Evolutionary conservation across 1,284 basidiomycete species (phyloP).

Genomic region (Microbotryomycetes sp.): DNA sequence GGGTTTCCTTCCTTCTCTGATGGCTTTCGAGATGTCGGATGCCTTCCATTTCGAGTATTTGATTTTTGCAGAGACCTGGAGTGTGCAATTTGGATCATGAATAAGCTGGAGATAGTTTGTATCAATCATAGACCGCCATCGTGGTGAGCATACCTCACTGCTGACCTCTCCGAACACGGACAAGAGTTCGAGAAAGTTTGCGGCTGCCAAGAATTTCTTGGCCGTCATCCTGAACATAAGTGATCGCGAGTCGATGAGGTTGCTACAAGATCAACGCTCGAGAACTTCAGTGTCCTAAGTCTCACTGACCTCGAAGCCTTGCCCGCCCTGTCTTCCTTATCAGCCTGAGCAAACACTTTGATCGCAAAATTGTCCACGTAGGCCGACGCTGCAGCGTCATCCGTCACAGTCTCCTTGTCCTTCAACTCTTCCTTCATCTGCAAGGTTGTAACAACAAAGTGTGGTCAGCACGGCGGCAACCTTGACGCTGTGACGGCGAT

Average conservation of each 20-base stretch:
- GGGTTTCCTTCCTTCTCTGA: constrained; percentile 74
- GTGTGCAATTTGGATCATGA: not conserved
- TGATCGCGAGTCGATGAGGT: not conserved
- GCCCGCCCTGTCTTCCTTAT: constrained; percentile 78
- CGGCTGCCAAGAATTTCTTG: constrained; percentile 78
- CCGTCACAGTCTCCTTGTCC: constrained; percentile 71
- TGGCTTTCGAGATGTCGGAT: constrained; percentile 76
- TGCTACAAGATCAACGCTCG: not conserved
- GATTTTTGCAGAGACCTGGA: constrained; percentile 66
- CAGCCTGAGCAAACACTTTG: constrained; percentile 78
- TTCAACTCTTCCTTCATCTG: constrained; percentile 68
- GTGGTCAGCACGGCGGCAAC: too few relatives aligned
- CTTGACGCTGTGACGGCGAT: too few relatives aligned
- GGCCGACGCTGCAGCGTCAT: constrained; percentile 72
- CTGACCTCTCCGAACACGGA: constrained; percentile 57
- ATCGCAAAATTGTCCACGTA: constrained; percentile 93
- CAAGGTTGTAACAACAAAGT: not conserved
- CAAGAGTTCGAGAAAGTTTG: constrained; percentile 78
- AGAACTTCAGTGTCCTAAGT: constrained; percentile 3
- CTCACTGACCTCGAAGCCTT: constrained; percentile 66
- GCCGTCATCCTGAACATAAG: constrained; percentile 59
- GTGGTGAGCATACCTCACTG: constrained; percentile 37
- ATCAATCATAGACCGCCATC: constrained; percentile 3
- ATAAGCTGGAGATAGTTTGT: not conserved
- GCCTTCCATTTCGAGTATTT: constrained; percentile 91